These are phyloP conservation scores for Xylariales sp. DNA, from an alignment of 2,329 filamentous ascomycete species.

Conservation along the genomic window DNA sequence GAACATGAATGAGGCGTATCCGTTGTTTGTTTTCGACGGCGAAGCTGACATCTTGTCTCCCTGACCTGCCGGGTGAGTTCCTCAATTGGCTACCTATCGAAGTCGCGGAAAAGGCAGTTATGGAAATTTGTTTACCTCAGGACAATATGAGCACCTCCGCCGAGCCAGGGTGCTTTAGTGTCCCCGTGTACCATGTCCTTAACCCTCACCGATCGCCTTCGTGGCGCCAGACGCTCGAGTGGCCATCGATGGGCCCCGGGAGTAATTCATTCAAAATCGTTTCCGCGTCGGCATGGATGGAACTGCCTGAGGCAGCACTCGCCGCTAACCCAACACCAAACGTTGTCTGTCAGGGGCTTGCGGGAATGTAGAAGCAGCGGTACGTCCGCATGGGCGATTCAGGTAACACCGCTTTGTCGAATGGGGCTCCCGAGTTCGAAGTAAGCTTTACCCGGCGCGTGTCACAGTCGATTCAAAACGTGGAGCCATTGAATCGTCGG, in stretches of 20 bases:
- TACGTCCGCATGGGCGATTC: slow-evolving; percentile 45
- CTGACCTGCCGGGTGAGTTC: slow-evolving; percentile 51
- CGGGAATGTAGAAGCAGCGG: slow-evolving; percentile 61
- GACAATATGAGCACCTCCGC: slow-evolving; percentile 9
- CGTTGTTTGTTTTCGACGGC: slow-evolving; percentile 60
- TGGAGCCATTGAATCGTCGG: slow-evolving; percentile 51
- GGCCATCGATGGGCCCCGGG: slow-evolving; percentile 48
- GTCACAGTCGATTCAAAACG: slow-evolving; percentile 51
- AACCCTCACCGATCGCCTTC: slow-evolving; percentile 57
- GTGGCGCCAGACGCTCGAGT: slow-evolving; percentile 60
- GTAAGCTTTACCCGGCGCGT: slow-evolving; percentile 49
- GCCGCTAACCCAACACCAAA: slow-evolving; percentile 40
- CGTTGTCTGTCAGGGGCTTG: slow-evolving; percentile 56
- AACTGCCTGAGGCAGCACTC: slow-evolving; percentile 50
- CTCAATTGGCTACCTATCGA: slow-evolving; percentile 61
- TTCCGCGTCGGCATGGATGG: slow-evolving; percentile 55
- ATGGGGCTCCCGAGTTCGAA: slow-evolving; percentile 48
- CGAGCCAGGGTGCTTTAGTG: slow-evolving; percentile 40
- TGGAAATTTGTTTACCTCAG: slow-evolving; percentile 50
- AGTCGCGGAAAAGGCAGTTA: slow-evolving; percentile 55
- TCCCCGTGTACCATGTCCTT: slow-evolving; percentile 60
- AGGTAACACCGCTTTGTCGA: slow-evolving; percentile 5
- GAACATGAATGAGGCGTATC: slow-evolving; percentile 62
- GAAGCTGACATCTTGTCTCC: slow-evolving; percentile 53
- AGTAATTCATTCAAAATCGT: slow-evolving; percentile 53